Conservation (phyloP, 345 rosid genomes). For the Gossypium arboreum region DNA sequence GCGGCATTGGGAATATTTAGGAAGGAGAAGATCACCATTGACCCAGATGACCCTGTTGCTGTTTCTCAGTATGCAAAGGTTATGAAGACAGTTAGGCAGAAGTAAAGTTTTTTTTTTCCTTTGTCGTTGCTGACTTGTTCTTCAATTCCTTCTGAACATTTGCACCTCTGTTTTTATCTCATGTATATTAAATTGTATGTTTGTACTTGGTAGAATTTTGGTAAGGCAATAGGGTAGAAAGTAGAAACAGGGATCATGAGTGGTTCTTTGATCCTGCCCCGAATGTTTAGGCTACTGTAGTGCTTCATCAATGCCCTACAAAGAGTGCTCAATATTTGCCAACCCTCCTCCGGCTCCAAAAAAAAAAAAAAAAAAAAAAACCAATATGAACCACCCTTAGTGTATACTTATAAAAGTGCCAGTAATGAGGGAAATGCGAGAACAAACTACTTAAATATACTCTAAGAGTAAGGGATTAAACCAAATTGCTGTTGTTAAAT, state of each 20-base stretch:
- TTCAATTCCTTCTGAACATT: background rate
- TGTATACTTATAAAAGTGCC: background rate
- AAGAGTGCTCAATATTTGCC: background rate
- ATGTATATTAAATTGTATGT: background rate
- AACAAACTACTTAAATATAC: background rate
- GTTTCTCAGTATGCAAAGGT: constrained; percentile 81
- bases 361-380: too few species aligned
- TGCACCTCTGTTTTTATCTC: background rate
- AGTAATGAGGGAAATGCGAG: background rate
- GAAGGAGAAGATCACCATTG: constrained; percentile 90
- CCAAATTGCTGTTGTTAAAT: background rate
- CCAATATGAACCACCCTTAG: background rate
- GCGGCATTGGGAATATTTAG: constrained; percentile 72
- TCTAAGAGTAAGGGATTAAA: background rate
- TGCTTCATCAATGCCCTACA: background rate
- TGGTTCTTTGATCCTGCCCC: background rate
- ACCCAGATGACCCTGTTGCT: constrained; percentile 83
- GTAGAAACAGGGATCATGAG: background rate
- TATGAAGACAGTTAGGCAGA: constrained; percentile 84
- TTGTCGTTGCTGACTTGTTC: background rate
- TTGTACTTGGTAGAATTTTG: background rate
- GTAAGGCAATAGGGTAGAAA: background rate
- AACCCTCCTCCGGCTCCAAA: background rate
- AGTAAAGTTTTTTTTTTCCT: constrained; percentile 49
- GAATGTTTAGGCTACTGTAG: background rate